Evolutionary conservation across 139 green algal genomes (phyloP).

Genomic region (Picochlorum sp.): DNA sequence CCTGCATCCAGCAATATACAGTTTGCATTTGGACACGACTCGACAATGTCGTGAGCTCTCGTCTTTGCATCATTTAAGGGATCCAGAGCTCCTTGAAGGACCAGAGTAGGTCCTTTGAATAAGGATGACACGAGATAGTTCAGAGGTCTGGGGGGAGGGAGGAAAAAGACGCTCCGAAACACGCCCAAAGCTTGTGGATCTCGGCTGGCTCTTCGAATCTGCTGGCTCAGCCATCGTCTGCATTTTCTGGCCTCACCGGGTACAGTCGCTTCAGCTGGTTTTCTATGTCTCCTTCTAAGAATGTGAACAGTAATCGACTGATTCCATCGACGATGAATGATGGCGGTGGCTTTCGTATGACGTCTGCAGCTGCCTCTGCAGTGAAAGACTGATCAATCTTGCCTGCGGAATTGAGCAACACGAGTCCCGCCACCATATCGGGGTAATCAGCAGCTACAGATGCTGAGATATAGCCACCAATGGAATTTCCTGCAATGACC

Average conservation of each 20-base stretch:
- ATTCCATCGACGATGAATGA: slow-evolving; percentile 28
- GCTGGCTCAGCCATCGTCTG: slow-evolving; percentile 73
- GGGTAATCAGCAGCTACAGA: slow-evolving; percentile 51
- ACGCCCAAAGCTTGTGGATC: slow-evolving; percentile 55
- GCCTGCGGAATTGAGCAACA: slow-evolving; percentile 60
- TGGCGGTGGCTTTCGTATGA: slow-evolving; percentile 11
- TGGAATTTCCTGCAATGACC: slow-evolving; percentile 91
- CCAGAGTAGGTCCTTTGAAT: slow-evolving; percentile 56
- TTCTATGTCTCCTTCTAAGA: slow-evolving; percentile 48
- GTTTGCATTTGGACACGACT: slow-evolving; percentile 29
- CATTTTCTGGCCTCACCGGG: slow-evolving; percentile 48
- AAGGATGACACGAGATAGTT: slow-evolving; percentile 67
- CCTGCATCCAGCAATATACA: slow-evolving; percentile 45
- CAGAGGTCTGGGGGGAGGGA: slow-evolving; percentile 68
- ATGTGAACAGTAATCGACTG: slow-evolving; percentile 42
- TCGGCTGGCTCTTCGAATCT: slow-evolving; percentile 61
- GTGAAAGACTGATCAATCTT: slow-evolving; percentile 19
- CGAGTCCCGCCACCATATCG: slow-evolving; percentile 33
- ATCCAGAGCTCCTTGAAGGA: slow-evolving; percentile 62
- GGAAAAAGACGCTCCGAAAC: slow-evolving; percentile 76
- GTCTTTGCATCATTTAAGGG: slow-evolving; percentile 70
- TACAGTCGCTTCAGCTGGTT: slow-evolving; percentile 62
- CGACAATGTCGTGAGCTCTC: slow-evolving; percentile 41
- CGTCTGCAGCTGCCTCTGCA: neutral
- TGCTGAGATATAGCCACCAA: slow-evolving; percentile 80